Conservation (phyloP, 768 basidiomycete species). For the Dictyophora rubrovolvata region DNA sequence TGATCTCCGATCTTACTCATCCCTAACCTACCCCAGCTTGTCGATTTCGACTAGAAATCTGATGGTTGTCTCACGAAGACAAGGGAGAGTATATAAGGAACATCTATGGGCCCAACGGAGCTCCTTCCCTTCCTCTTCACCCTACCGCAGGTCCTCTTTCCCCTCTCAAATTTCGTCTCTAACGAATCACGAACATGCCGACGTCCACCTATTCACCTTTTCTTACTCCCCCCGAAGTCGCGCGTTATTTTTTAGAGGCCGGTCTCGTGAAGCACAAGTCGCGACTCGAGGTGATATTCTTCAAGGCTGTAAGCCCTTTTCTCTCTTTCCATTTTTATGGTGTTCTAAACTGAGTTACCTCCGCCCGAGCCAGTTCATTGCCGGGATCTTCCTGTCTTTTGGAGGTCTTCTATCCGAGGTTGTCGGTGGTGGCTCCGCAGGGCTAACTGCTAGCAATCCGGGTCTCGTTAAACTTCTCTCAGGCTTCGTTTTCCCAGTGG, state of each 20-base stretch:
- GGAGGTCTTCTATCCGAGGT: slow-evolving; percentile 57
- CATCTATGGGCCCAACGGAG: background rate
- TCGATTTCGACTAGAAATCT: background rate
- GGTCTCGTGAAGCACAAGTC: slow-evolving; percentile 56
- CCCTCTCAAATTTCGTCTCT: no score
- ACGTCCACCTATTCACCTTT: slow-evolving; percentile 27
- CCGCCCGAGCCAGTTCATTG: slow-evolving; percentile 37
- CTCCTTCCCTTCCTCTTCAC: background rate
- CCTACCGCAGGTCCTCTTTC: background rate
- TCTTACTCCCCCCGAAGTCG: slow-evolving; percentile 49
- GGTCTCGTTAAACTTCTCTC: slow-evolving; percentile 57
- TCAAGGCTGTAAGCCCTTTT: slow-evolving; percentile 53
- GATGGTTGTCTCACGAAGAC: background rate
- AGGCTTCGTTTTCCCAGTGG: slow-evolving; percentile 66
- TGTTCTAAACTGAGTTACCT: background rate
- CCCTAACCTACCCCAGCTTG: no score
- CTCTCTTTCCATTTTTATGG: background rate
- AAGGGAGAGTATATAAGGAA: background rate
- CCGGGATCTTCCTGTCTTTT: slow-evolving; percentile 67
- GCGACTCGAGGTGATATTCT: slow-evolving; percentile 47
- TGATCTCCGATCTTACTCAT: no score
- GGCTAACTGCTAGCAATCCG: slow-evolving; percentile 42
- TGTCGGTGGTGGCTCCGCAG: slow-evolving; percentile 47
- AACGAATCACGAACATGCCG: background rate
- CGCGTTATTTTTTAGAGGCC: slow-evolving; percentile 43